Evolutionary conservation across 768 basidiomycete genomes (phyloP), one percentile per base, ranked within the genome.

Genomic region (Tricholoma bakamatsutake): DNA sequence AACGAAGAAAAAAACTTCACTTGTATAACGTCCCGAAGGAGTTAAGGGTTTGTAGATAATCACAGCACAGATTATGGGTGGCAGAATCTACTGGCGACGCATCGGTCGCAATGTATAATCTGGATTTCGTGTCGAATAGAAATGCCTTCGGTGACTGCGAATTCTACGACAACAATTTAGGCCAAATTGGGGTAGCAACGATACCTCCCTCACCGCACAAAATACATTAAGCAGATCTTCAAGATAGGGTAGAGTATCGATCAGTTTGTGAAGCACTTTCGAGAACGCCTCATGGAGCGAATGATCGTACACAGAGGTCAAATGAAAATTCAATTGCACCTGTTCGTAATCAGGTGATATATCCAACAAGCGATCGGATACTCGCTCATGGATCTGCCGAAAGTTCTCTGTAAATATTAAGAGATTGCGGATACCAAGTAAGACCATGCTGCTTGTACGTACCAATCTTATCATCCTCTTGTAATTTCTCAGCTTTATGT

Each of bases 101-200:
- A 64, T 98, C 96, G 10, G 94, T 94, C 10, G 94, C 94, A n/a
- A 98, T 79, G 65, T 95, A 94, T 27, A 97, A 74, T 49, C 91
- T 80, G 21, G 92, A 93, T 4, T 78, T 78, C 15, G 82, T 85
- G 65, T 98, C 95, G 62, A 96, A 98, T 12, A 98, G 72, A 66
- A 95, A 98, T 0, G 93, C 91, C 68, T 98, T 98, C 35, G 91
- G 86, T 30, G 94, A 89, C 64, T 90, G 90, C 2, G 90, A 94
- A 58, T 93, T 93, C 93, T 96, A 61, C 15, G 50, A 48, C 42
- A 50, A 24, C 60, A 40, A 47, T 57, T 59, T 28, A 62, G 53
- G 27, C 27, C 37, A 27, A 55, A 48, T 18, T n/a, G 37, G n/a
- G 21, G 5, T 43, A 37, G 35, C 27, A 55, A 18, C 28, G 33